Base-by-base conservation (phyloP, 164 flowering plant species). In the Berberis vulgaris region DNA sequence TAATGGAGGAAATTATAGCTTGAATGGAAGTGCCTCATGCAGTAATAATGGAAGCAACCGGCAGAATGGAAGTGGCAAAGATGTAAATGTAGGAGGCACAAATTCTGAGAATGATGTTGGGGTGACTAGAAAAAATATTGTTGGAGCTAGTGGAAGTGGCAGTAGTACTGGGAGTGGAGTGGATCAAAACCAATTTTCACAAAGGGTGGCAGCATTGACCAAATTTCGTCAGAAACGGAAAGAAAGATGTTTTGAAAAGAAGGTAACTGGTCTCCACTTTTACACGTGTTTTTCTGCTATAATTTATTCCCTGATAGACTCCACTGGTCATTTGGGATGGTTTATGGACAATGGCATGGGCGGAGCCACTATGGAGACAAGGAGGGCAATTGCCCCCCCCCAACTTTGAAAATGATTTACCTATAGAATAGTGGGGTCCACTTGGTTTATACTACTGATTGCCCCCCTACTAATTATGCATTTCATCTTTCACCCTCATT, bases 151-250 rank as follows among this genome's bases (percentile, higher is more conserved):
- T 56, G 81, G 79, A 57, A 74, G 71, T 65, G 72, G 70, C 45
- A 76, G 76, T 49, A 80, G 77, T 2, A 76, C 64, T 53, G 75
- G 70, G 42, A 67, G 73, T 52, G 83, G 78, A 65, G 69, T 67
- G 41, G 88, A 84, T 61, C 84, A 81, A 65, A 76, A 69, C 45
- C 79, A 84, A 52, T 73, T 71, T 60, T 80, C 92, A 26, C 83
- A 82, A 58, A 81, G 96, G 68, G 89, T 77, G 71, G 96, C 93
- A 55, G 95, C 96, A 49, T 74, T 92, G 78, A 80, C 67, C 72
- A 89, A 89, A 64, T 92, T 86, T 71, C 84, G 91, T 41, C 89
- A 79, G 76, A 87, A 89, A 74, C 75, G 89, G 65, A 89, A 87
- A 68, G 96, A 87, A 53, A 78, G 91, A 73, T 87, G 95, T 77